Percentiles rank a stretch among this genome's conserved stretches.
phyloP scores from a whole-genome alignment of 768 basidiomycete species.

The Pilatotrama ljubarskyi region DNA sequence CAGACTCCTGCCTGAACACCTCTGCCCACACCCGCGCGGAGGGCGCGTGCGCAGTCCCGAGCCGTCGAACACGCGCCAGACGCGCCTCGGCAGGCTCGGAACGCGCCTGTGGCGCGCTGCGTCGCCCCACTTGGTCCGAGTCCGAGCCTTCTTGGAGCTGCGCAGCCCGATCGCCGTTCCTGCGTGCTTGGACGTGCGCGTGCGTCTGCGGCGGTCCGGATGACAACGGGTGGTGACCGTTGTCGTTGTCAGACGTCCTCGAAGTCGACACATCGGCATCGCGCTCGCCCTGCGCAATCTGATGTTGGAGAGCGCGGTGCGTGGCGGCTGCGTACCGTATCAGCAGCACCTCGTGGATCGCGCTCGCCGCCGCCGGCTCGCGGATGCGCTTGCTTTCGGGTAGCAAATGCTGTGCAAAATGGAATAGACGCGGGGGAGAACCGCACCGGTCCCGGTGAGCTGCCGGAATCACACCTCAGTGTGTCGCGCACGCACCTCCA shows the following conservation, averaged over 20 bases:
- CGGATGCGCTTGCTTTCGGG: slow-evolving; percentile 46
- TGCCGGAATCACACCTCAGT: not conserved
- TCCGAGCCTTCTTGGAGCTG: not conserved
- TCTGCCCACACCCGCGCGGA: slow-evolving; percentile 45
- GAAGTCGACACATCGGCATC: not conserved
- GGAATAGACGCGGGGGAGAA: not conserved
- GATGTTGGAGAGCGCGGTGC: slow-evolving; percentile 16
- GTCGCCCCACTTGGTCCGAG: not conserved
- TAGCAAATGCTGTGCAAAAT: slow-evolving; percentile 30
- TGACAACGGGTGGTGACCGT: not conserved
- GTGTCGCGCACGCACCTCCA: slow-evolving; percentile 28
- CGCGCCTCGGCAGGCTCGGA: slow-evolving; percentile 17
- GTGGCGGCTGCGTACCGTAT: slow-evolving; percentile 41
- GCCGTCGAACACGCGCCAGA: slow-evolving; percentile 37
- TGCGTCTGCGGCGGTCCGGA: not conserved
- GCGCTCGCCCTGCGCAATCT: slow-evolving; percentile 27
- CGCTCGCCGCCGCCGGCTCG: slow-evolving; percentile 35
- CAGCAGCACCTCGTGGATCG: slow-evolving; percentile 49
- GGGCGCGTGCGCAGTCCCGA: slow-evolving; percentile 44
- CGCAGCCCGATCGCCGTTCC: not conserved
- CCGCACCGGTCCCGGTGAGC: slow-evolving; percentile 18
- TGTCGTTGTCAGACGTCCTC: not conserved
- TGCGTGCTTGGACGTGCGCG: not conserved
- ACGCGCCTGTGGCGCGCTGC: not conserved
- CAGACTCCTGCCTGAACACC: slow-evolving; percentile 38